Percentiles rank a stretch among this genome's conserved stretches.
phyloP scores from a whole-genome alignment of 306 rosid genomes.

The Elaeagnus macrophylla region DNA sequence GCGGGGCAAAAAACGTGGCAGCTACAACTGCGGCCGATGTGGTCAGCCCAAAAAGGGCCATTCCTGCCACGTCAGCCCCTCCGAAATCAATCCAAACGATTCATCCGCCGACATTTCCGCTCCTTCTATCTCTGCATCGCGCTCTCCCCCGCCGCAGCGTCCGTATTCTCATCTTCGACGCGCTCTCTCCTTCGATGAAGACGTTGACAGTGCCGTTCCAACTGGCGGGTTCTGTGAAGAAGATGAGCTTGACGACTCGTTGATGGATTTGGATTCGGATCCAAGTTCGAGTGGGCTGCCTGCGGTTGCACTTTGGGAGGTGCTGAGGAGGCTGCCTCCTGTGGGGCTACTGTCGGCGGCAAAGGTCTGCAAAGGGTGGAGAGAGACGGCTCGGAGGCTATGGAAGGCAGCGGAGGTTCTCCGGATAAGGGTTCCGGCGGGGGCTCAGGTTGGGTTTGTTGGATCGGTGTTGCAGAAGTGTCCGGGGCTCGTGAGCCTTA shows the following conservation, averaged over 20 bases:
- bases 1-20: constrained; percentile 62
- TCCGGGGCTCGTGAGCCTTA: constrained; percentile 61
- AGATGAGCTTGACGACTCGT: constrained; percentile 10
- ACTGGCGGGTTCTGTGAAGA: constrained; percentile 24
- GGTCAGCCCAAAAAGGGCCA: constrained; percentile 90
- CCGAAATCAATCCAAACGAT: constrained; percentile 19
- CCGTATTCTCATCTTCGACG: constrained; percentile 51
- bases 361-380: constrained; percentile 77
- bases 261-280: constrained; percentile 23
- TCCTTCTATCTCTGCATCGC: constrained; percentile 20
- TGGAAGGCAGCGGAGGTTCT: constrained; percentile 87
- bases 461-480: constrained; percentile 82
- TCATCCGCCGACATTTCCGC: constrained; percentile 24
- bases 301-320: constrained; percentile 56
- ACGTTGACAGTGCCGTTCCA: constrained; percentile 24
- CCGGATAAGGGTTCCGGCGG: constrained; percentile 60
- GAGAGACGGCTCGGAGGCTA: constrained; percentile 51
- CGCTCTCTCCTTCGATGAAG: constrained; percentile 66
- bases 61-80: constrained; percentile 34
- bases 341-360: constrained; percentile 65
- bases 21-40: constrained; percentile 82
- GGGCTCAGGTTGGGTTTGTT: constrained; percentile 64
- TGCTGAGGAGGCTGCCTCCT: constrained; percentile 72
- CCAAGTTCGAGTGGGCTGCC: constrained; percentile 49
- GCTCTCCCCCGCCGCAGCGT: constrained; percentile 30